A percentile compares a stretch with the other conserved stretches of the same genome.
Conservation (phyloP, 140 eudicot species). For the Bidens hawaiensis region DNA sequence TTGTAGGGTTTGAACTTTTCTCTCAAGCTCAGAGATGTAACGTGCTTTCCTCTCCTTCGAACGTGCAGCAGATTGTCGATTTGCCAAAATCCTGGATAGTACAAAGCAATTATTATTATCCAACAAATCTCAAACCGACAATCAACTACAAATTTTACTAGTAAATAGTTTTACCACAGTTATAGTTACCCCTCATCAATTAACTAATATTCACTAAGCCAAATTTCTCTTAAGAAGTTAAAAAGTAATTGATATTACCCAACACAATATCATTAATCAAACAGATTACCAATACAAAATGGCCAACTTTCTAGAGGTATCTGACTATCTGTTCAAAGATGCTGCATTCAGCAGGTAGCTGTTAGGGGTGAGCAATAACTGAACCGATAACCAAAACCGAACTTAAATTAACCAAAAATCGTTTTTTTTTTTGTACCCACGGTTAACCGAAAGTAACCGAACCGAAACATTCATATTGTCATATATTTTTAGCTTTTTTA, state of each 20-base stretch:
- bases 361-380: too few species aligned
- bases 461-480: too few species aligned
- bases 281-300: slow-evolving; percentile 1
- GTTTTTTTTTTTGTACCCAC: too few species aligned
- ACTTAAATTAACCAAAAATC: too few species aligned
- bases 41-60: slow-evolving; percentile 95
- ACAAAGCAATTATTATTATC: slow-evolving; percentile 7
- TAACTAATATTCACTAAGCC: neutral
- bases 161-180: neutral
- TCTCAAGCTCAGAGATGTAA: slow-evolving; percentile 71
- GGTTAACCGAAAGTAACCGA: too few species aligned
- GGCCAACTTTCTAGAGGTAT: neutral
- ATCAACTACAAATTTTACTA: neutral
- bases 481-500: too few species aligned
- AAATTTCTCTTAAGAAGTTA: neutral
- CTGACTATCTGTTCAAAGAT: neutral
- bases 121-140: neutral
- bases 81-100: slow-evolving; percentile 63
- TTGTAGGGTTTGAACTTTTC: slow-evolving; percentile 80
- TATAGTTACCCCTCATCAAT: neutral
- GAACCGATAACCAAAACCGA: too few species aligned
- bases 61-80: slow-evolving; percentile 92
- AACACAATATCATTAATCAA: neutral
- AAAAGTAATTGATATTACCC: neutral
- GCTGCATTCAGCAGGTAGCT: neutral